Evolutionary conservation across 2,329 filamentous ascomycete species (phyloP), one percentile per base, ranked within the genome.

Genomic region (Aureobasidium namibiae): DNA sequence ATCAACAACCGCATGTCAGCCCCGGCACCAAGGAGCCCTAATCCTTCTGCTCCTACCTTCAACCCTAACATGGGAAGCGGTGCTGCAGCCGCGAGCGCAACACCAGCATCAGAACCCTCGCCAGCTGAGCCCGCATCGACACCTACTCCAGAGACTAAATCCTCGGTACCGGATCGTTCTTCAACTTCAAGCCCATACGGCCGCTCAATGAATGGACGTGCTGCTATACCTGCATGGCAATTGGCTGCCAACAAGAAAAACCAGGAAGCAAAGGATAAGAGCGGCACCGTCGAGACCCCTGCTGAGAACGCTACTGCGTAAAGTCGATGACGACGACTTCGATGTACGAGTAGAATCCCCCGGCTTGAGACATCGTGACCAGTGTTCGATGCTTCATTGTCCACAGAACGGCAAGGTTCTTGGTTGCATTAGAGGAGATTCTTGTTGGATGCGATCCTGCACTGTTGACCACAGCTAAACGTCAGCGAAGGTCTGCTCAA

Each of bases 1-100:
- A 84, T 99, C 53, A 79, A 79, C 34, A 87, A 85, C 71, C 76
- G 84, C 44, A 78, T 87, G 45, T 70, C 72, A 26, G 64, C 67
- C 16, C 59, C 59, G 7, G 59, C 49, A 26, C 48, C 59, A 42
- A 45, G 21, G 16, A 46, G 41, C 26, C 50, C 49, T 1, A 46
- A 52, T 16, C 39, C 59, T 4, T 56, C 50, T 26, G 50, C 59
- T 34, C 45, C 59, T 31, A 39, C 53, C 29, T 42, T 56, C 14
- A 61, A 50, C 26, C 52, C 50, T 24, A 41, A 31, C 13, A 42
- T 53, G 3, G 26, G 34, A 24, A 42, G 49, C 9, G 36, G 21
- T 29, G 31, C 38, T 45, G 29, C 60, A 24, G 38, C 48, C 33
- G 21, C 53, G 14, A 48, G 39, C 18, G 21, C 38, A 16, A 41